A percentile compares a stretch with the other conserved stretches of the same genome.
Evolutionary conservation across 495 filamentous ascomycete genomes (phyloP).

Genomic region (Coniosporium apollinis): DNA sequence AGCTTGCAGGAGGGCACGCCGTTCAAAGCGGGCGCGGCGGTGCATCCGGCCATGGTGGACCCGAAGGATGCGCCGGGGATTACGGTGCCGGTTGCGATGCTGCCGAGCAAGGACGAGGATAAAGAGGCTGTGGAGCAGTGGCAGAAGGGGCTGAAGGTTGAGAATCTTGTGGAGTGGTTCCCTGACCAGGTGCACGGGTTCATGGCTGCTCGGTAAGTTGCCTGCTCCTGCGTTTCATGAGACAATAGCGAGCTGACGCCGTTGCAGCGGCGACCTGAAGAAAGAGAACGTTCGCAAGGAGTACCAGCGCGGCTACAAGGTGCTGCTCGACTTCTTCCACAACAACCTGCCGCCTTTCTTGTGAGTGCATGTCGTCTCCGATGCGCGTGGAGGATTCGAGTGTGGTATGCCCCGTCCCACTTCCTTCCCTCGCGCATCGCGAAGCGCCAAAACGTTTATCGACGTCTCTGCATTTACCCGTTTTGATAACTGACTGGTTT

Average conservation of each 20-base stretch:
- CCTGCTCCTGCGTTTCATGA: not conserved
- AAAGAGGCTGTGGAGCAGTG: slow-evolving; percentile 61
- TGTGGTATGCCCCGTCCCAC: too few species aligned
- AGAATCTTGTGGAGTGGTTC: slow-evolving; percentile 69
- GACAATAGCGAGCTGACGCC: not conserved
- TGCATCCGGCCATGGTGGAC: slow-evolving; percentile 82
- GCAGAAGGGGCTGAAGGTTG: slow-evolving; percentile 43
- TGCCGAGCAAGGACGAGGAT: slow-evolving; percentile 26
- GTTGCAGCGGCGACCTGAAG: slow-evolving; percentile 39
- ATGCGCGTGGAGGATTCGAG: too few species aligned
- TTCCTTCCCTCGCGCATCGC: too few species aligned
- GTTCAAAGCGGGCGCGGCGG: slow-evolving; percentile 54
- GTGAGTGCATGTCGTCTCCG: too few species aligned
- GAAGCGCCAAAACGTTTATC: too few species aligned
- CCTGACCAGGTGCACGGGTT: slow-evolving; percentile 73
- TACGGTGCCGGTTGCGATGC: slow-evolving; percentile 24
- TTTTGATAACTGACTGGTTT: too few species aligned
- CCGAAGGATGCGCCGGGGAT: slow-evolving; percentile 38
- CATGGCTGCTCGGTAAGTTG: slow-evolving; percentile 56
- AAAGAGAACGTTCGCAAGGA: slow-evolving; percentile 50
- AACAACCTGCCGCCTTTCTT: too few species aligned
- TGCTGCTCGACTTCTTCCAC: slow-evolving; percentile 55
- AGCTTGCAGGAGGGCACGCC: slow-evolving; percentile 36
- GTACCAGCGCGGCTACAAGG: slow-evolving; percentile 67
- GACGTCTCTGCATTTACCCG: too few species aligned